Evolutionary conservation across 2,329 filamentous ascomycete genomes (phyloP), one percentile per base, ranked within the genome.

Genomic region (Alternaria sp.): DNA sequence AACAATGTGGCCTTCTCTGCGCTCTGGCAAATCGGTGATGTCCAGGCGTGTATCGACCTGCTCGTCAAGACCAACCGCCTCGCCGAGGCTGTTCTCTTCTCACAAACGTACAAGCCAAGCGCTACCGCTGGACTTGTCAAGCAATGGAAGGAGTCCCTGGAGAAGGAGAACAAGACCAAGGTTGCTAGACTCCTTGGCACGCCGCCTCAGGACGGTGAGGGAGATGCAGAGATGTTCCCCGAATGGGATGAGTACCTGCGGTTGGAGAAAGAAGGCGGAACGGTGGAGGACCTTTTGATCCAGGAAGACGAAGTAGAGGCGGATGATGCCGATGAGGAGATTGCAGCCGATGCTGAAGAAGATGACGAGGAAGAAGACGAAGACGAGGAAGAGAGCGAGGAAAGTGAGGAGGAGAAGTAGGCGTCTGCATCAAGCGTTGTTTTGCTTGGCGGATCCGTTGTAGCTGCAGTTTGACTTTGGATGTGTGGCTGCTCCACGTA

Each of bases 1-100:
- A 93, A 97, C 84, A 99, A 99, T 76, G 89, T 99, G 43, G 93
- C 93, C 1, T 99, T 99, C 80, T 93, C 91, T 28, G 92, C 91
- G 77, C 87, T 93, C 69, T 98, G 95, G 95, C 89, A 96, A 59
- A 83, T 96, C 2, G 92, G 90, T 17, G 93, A 98, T 73, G 83
- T 97, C 0, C 88, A 93, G 26, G 91, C 87, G 19, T 97, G 94
- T 76, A 89, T 95, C 21, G 89, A 93, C 60, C 86, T 96, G 7
- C 87, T 99, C 11, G 85, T 88, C 51, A 89, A 90, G 79, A 97
- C 95, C 0, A 90, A 90, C 69, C 88, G 96, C 49, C 82, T 90
- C 36, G 90, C 94, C 0, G 96, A 99, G 81, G 92, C 96, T 0
- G 93, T 93, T 0, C 85, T 99, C 26, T 97, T 98, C 79, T 89